Evolutionary conservation across 495 filamentous ascomycete genomes (phyloP).

Genomic region (Cercophora sp.): DNA sequence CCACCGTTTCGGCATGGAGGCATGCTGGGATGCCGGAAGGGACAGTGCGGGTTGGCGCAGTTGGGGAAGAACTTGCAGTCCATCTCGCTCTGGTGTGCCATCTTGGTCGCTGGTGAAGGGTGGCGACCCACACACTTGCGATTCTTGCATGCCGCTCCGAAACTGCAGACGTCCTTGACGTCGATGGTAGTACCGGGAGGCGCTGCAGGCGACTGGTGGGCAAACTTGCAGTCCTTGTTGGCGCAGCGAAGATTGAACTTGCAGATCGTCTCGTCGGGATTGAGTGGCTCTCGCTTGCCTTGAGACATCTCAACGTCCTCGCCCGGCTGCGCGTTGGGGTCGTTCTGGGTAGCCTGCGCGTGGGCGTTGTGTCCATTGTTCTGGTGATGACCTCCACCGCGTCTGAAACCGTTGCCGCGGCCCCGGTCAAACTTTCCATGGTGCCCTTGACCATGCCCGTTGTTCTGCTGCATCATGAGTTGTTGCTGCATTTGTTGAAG

Average conservation of each 20-base stretch:
- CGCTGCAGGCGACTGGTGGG: slow-evolving; percentile 90
- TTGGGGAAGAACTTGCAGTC: slow-evolving; percentile 95
- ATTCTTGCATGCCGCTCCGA: slow-evolving; percentile 90
- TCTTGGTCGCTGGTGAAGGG: slow-evolving; percentile 80
- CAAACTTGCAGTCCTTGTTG: slow-evolving; percentile 84
- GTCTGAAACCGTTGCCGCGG: slow-evolving; percentile 45
- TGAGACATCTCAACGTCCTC: slow-evolving; percentile 53
- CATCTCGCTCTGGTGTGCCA: slow-evolving; percentile 71
- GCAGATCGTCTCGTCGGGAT: slow-evolving; percentile 65
- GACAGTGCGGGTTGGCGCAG: slow-evolving; percentile 81
- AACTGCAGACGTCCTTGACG: slow-evolving; percentile 73
- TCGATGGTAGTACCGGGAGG: slow-evolving; percentile 74
- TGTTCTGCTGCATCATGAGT: slow-evolving; percentile 61
- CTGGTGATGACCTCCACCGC: slow-evolving; percentile 34
- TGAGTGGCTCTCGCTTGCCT: slow-evolving; percentile 41
- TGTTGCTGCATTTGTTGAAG: slow-evolving; percentile 63
- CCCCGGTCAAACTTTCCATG: slow-evolving; percentile 71
- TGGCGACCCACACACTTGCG: slow-evolving; percentile 87
- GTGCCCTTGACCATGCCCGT: slow-evolving; percentile 29
- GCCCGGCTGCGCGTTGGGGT: slow-evolving; percentile 24
- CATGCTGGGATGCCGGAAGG: slow-evolving; percentile 80
- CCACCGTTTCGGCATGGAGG: slow-evolving; percentile 85
- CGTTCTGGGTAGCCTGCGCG: slow-evolving; percentile 23
- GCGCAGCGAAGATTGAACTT: slow-evolving; percentile 84
- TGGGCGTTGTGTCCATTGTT: slow-evolving; percentile 25